Conservation (phyloP, 2,329 filamentous ascomycete genomes). For the Metarhizium humberi region DNA sequence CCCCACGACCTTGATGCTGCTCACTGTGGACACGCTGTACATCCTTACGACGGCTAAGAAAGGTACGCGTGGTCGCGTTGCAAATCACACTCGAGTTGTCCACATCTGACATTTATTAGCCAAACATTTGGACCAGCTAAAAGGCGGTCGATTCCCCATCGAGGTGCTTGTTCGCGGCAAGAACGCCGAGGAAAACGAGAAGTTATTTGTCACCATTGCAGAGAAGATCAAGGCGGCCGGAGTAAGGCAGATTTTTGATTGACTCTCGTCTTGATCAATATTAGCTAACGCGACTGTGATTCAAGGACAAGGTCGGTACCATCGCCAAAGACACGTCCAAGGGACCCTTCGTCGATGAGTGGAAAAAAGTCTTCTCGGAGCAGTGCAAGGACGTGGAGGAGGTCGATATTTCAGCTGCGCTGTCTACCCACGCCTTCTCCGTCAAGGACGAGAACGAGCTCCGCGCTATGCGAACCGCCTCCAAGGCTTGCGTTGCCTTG, state of each 20-base stretch:
- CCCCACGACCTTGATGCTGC: constrained; percentile 85
- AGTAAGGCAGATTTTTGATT: constrained; percentile 40
- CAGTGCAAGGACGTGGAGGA: constrained; percentile 80
- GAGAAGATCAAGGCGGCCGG: constrained; percentile 83
- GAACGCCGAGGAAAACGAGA: constrained; percentile 82
- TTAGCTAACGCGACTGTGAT: background rate
- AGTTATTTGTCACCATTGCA: constrained; percentile 75
- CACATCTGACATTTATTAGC: constrained; percentile 44
- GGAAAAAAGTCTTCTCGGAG: constrained; percentile 74
- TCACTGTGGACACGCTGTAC: constrained; percentile 81
- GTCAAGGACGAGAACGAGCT: constrained; percentile 94
- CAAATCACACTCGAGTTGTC: background rate
- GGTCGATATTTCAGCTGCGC: constrained; percentile 72
- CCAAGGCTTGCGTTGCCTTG: constrained; percentile 84
- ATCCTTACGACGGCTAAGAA: constrained; percentile 96
- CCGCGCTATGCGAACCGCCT: constrained; percentile 86
- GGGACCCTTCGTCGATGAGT: constrained; percentile 91
- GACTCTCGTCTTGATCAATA: constrained; percentile 3
- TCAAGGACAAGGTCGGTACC: constrained; percentile 79
- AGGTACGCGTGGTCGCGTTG: constrained; percentile 43
- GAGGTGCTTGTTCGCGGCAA: constrained; percentile 90
- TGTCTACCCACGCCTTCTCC: constrained; percentile 77
- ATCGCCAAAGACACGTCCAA: constrained; percentile 75
- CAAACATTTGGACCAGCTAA: constrained; percentile 85
- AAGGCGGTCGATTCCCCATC: constrained; percentile 83